Evolutionary conservation across 1,139 yeast species (phyloP).

Genomic region (Kazachstania sp.): DNA sequence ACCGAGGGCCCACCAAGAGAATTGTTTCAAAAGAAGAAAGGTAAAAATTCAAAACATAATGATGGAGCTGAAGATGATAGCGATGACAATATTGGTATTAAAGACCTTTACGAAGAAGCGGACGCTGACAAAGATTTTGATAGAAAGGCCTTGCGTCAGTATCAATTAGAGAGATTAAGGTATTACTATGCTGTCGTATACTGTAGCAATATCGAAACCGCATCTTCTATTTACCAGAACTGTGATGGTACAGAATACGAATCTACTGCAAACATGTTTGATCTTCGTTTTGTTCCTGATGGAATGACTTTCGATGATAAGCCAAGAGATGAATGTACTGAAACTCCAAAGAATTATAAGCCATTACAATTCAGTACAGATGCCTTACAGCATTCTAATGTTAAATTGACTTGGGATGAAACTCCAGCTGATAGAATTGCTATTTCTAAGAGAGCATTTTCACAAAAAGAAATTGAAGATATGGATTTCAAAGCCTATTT

Average conservation of each 20-base stretch:
- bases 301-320: constrained; percentile 77
- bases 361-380: constrained; percentile 86
- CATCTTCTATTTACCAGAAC: constrained; percentile 67
- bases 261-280: constrained; percentile 90
- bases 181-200: constrained; percentile 87
- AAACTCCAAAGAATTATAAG: constrained; percentile 67
- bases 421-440: constrained; percentile 88
- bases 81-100: constrained; percentile 46
- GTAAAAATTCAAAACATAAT: constrained; percentile 31
- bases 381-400: constrained; percentile 89
- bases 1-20: constrained; percentile 89
- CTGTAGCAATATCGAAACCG: constrained; percentile 69
- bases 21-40: constrained; percentile 47
- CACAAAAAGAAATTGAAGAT: constrained; percentile 86
- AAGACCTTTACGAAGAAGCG: constrained; percentile 60
- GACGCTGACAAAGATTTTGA: constrained; percentile 68
- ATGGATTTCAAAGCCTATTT: constrained; percentile 94
- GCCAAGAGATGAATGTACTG: constrained; percentile 63
- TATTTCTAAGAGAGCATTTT: constrained; percentile 69
- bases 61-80: constrained; percentile 31
- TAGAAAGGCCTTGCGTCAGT: constrained; percentile 56
- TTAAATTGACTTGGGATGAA: constrained; percentile 94
- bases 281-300: constrained; percentile 85
- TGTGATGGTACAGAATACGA: constrained; percentile 96
- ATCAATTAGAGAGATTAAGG: constrained; percentile 78